Evolutionary conservation across 176 grass and related monocot genomes (phyloP).

Genomic region (Poa pratensis): DNA sequence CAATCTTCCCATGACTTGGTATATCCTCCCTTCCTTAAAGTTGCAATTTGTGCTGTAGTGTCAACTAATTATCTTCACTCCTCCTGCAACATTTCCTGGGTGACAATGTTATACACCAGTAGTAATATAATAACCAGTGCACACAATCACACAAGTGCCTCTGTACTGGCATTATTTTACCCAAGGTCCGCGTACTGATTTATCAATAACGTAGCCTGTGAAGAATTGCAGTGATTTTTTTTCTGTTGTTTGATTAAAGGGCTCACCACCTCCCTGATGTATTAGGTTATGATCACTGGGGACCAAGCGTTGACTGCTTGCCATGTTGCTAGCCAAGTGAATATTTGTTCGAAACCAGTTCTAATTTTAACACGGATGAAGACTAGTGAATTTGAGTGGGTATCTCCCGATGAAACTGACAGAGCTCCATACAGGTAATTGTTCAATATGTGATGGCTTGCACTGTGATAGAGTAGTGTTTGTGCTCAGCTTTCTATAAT

Average conservation of each 20-base stretch:
- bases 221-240: background rate
- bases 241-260: slow-evolving; percentile 43
- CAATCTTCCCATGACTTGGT: slow-evolving; percentile 98
- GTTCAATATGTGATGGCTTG: slow-evolving; percentile 7
- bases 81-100: background rate
- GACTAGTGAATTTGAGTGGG: slow-evolving; percentile 73
- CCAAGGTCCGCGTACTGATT: slow-evolving; percentile 10
- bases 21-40: slow-evolving; percentile 38
- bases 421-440: slow-evolving; percentile 77
- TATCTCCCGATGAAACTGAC: slow-evolving; percentile 95
- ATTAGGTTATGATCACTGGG: slow-evolving; percentile 98
- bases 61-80: slow-evolving; percentile 18
- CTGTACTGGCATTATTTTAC: background rate
- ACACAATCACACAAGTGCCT: slow-evolving; percentile 1
- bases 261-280: slow-evolving; percentile 37
- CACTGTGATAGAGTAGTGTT: background rate
- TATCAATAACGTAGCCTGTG: background rate
- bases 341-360: slow-evolving; percentile 79
- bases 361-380: slow-evolving; percentile 75
- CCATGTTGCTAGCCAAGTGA: slow-evolving; percentile 95
- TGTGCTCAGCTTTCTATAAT: background rate
- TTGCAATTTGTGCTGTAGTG: background rate
- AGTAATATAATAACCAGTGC: slow-evolving; percentile 8
- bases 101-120: background rate
- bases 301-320: slow-evolving; percentile 98